Evolutionary conservation across 768 basidiomycete genomes (phyloP).

Genomic region (Hypholoma fasciculare): DNA sequence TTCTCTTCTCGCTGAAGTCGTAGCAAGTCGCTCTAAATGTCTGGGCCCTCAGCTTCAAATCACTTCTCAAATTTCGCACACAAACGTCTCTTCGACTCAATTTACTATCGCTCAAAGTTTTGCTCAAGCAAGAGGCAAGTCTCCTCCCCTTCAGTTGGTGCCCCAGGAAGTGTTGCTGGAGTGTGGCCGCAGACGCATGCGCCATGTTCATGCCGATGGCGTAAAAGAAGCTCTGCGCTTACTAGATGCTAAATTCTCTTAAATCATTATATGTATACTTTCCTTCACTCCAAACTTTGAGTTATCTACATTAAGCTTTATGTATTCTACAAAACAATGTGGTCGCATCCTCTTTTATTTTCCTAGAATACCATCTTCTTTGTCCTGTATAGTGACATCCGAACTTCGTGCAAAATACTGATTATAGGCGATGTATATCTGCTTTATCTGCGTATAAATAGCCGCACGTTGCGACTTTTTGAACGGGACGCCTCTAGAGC

Average conservation of each 20-base stretch:
- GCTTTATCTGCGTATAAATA: conserved; percentile 13
- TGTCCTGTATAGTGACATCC: background rate
- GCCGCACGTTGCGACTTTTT: conserved; percentile 7
- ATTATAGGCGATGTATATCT: conserved; percentile 15
- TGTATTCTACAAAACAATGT: background rate
- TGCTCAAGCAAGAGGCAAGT: conserved; percentile 1
- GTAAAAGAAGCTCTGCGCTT: conserved; percentile 76
- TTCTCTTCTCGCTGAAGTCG: conserved; percentile 83
- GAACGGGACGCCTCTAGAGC: conserved; percentile 3
- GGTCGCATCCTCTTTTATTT: background rate
- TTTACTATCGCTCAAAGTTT: background rate
- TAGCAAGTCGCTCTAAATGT: conserved; percentile 80
- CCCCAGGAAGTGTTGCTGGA: conserved; percentile 62
- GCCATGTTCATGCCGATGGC: conserved; percentile 71
- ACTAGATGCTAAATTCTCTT: conserved; percentile 63
- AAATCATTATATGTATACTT: background rate
- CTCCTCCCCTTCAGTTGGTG: conserved; percentile 51
- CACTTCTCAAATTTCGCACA: conserved; percentile 30
- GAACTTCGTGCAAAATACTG: conserved; percentile 7
- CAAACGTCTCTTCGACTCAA: background rate
- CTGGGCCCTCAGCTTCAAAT: conserved; percentile 67
- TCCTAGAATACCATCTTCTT: background rate
- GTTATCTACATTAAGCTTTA: background rate
- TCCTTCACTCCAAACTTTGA: background rate
- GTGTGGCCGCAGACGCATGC: conserved; percentile 62